These are phyloP conservation scores for Ophiocordyceps australis DNA, from an alignment of 2,329 filamentous ascomycete genomes.

Conservation along the genomic window DNA sequence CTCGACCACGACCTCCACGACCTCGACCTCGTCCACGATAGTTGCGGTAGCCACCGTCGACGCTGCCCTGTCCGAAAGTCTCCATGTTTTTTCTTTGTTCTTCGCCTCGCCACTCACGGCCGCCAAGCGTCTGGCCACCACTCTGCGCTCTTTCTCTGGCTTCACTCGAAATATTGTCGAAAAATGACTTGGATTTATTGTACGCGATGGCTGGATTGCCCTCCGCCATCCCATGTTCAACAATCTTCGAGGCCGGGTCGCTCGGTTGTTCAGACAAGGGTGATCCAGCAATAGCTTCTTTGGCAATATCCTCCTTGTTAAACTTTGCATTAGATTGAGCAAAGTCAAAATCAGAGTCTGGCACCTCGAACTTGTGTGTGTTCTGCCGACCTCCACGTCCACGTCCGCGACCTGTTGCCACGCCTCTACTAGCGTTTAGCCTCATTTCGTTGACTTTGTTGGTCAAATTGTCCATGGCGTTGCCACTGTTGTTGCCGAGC, in stretches of 20 bases:
- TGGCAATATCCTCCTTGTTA: slow-evolving; percentile 42
- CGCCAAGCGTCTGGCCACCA: slow-evolving; percentile 47
- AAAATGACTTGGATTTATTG: slow-evolving; percentile 82
- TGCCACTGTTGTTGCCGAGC: slow-evolving; percentile 27
- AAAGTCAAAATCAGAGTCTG: slow-evolving; percentile 85
- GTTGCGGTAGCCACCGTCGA: slow-evolving; percentile 63
- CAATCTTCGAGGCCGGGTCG: slow-evolving; percentile 16
- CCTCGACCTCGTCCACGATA: slow-evolving; percentile 69
- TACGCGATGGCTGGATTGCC: slow-evolving; percentile 40
- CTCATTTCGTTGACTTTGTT: slow-evolving; percentile 66
- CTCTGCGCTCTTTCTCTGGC: slow-evolving; percentile 73
- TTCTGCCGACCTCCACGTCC: slow-evolving; percentile 25
- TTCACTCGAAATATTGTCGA: slow-evolving; percentile 96
- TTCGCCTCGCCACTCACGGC: slow-evolving; percentile 76
- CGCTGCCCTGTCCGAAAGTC: slow-evolving; percentile 91
- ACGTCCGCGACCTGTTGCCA: slow-evolving; percentile 29
- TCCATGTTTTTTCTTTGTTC: slow-evolving; percentile 94
- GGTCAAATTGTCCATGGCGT: slow-evolving; percentile 50
- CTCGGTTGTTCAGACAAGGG: slow-evolving; percentile 37
- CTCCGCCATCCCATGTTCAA: slow-evolving; percentile 18
- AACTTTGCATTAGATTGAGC: slow-evolving; percentile 33
- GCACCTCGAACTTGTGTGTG: slow-evolving; percentile 64
- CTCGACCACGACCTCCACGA: slow-evolving; percentile 34
- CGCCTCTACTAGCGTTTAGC: slow-evolving; percentile 34
- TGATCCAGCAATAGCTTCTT: slow-evolving; percentile 73